phyloP scores from a whole-genome alignment of 805 yeast genomes.

The Lachancea mirantina region DNA sequence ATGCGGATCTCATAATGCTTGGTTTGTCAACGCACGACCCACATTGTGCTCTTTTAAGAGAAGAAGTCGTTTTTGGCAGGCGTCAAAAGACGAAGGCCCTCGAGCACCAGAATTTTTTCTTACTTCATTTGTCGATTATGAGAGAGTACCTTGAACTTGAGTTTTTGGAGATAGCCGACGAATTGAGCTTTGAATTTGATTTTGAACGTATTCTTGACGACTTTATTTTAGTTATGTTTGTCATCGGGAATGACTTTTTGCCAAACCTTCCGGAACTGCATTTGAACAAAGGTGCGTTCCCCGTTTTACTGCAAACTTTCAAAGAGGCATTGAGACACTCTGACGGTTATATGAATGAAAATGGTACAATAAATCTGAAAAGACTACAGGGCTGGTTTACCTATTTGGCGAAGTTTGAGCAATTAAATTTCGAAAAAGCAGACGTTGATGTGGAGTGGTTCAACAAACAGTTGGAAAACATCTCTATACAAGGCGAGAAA shows the following conservation, averaged over 20 bases:
- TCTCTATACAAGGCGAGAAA: constrained; percentile 64
- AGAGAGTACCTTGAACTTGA: constrained; percentile 90
- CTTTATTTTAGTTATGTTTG: constrained; percentile 83
- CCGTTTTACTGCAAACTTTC: constrained; percentile 82
- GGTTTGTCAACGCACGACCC: constrained; percentile 91
- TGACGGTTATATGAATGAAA: constrained; percentile 80
- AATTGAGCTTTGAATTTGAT: constrained; percentile 58
- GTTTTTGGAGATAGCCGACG: constrained; percentile 61
- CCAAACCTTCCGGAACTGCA: constrained; percentile 94
- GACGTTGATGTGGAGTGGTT: constrained; percentile 89
- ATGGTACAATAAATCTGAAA: constrained; percentile 70
- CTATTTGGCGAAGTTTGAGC: constrained; percentile 69
- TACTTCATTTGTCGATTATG: constrained; percentile 78
- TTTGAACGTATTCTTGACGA: constrained; percentile 91
- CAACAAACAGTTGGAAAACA: constrained; percentile 73
- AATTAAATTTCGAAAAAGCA: constrained; percentile 75
- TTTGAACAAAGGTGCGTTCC: constrained; percentile 93
- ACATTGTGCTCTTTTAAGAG: constrained; percentile 90
- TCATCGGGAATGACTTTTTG: constrained; percentile 95
- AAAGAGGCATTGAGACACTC: constrained; percentile 64
- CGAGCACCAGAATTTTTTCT: constrained; percentile 70
- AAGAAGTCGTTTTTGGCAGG: constrained; percentile 85
- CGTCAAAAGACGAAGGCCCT: constrained; percentile 41
- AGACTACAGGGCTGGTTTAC: constrained; percentile 72
- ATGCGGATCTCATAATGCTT: constrained; percentile 92